phyloP scores from a whole-genome alignment of 73 alveolate species.

The Paramecium octaurelia region DNA sequence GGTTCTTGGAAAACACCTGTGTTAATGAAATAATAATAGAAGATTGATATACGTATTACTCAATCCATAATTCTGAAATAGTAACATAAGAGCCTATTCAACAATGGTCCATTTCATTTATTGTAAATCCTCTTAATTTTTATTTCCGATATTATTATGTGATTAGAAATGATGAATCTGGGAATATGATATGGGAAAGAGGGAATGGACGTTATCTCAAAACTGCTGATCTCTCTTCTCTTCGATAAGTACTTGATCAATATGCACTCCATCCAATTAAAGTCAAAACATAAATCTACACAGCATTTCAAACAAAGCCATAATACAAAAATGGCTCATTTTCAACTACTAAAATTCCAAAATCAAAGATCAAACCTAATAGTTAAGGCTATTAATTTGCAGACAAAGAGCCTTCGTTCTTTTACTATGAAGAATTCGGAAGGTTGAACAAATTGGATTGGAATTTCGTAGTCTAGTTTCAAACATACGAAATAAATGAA shows the following conservation, averaged over 20 bases:
- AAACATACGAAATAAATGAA: background rate
- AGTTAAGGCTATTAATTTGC: background rate
- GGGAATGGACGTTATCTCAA: conserved; percentile 14
- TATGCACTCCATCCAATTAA: background rate
- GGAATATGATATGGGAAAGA: conserved; percentile 24
- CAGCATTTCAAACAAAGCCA: background rate
- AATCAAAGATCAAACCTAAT: background rate
- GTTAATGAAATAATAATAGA: background rate
- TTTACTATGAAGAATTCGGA: conserved; percentile 13
- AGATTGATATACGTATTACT: background rate
- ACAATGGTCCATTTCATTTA: background rate
- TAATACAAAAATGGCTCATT: background rate
- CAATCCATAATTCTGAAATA: background rate
- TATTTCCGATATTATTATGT: conserved; percentile 39
- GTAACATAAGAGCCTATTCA: background rate
- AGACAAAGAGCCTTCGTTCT: background rate
- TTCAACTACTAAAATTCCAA: background rate
- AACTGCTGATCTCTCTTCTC: background rate
- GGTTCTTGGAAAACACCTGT: conserved; percentile 39
- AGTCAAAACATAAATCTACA: background rate
- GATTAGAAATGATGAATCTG: background rate
- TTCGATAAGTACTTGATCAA: background rate
- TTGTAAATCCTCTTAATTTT: background rate
- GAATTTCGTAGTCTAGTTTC: background rate
- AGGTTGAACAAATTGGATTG: background rate